These are phyloP conservation scores for Phalaenopsis equestris DNA, from an alignment of 106 monocot genomes.

Conservation along the genomic window DNA sequence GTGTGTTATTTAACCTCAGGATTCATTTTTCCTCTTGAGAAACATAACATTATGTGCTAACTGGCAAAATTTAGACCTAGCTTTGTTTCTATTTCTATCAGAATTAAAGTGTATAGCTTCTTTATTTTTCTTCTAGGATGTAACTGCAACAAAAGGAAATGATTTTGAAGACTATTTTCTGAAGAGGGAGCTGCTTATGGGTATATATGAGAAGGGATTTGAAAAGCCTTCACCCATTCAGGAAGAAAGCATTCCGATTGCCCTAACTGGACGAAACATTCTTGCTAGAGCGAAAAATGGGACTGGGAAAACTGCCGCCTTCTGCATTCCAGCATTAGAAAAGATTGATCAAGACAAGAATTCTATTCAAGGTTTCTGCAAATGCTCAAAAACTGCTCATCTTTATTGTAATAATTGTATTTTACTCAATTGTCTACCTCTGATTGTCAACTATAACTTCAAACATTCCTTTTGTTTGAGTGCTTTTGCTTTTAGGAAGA, in stretches of 20 bases:
- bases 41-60: too few species aligned
- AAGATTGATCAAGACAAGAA: slow-evolving; percentile 88
- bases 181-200: slow-evolving; percentile 93
- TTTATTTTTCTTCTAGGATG: slow-evolving; percentile 46
- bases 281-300: slow-evolving; percentile 99
- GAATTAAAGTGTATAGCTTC: too few species aligned
- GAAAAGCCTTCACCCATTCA: slow-evolving; percentile 95
- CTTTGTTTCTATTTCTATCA: too few species aligned
- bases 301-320: slow-evolving; percentile 93
- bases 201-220: slow-evolving; percentile 96
- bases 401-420: too few species aligned
- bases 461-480: not conserved
- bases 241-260: slow-evolving; percentile 95
- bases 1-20: too few species aligned
- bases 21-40: too few species aligned
- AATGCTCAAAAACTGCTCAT: too few species aligned
- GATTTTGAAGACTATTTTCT: slow-evolving; percentile 98
- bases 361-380: slow-evolving; percentile 67
- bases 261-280: slow-evolving; percentile 86
- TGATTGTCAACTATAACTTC: not conserved
- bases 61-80: too few species aligned
- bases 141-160: slow-evolving; percentile 97
- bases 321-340: slow-evolving; percentile 89
- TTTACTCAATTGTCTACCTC: too few species aligned
- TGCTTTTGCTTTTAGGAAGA: too few species aligned